Conservation (phyloP, 169 alveolate genomes). For the Plasmodium vinckei region DNA sequence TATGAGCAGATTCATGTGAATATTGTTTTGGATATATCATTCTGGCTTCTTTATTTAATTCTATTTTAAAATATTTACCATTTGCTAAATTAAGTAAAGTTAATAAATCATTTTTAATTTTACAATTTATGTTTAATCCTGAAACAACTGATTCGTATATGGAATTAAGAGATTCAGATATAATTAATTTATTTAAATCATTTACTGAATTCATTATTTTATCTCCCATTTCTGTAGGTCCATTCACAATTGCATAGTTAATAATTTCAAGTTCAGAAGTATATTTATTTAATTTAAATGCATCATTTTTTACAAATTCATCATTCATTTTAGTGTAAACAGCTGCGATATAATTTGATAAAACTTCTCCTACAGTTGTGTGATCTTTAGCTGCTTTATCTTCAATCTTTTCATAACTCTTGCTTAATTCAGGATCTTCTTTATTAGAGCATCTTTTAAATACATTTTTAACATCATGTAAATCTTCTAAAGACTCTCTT, state of each 20-base stretch:
- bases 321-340: conserved; percentile 27
- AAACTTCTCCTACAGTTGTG: conserved; percentile 11
- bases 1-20: neutral
- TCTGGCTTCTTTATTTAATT: conserved; percentile 12
- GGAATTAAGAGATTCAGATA: conserved; percentile 4
- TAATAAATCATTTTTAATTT: conserved; percentile 52
- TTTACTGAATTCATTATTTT: neutral
- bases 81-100: conserved; percentile 6
- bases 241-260: conserved; percentile 20
- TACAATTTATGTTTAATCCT: conserved; percentile 33
- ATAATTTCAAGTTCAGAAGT: conserved; percentile 22
- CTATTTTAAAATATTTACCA: conserved; percentile 57
- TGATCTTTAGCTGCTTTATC: conserved; percentile 5
- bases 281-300: conserved; percentile 34
- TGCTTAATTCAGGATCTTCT: conserved; percentile 36
- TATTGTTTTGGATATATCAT: conserved; percentile 13
- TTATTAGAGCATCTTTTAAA: conserved; percentile 17
- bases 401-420: conserved; percentile 14
- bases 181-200: conserved; percentile 13
- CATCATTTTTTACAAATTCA: conserved; percentile 22
- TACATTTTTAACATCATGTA: neutral
- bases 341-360: neutral
- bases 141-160: neutral
- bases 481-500: conserved; percentile 13
- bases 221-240: conserved; percentile 2